Percentiles rank a stretch among this genome's conserved stretches.
Evolutionary conservation across 2,329 filamentous ascomycete species (phyloP).

Genomic region (Botrytis deweyae): DNA sequence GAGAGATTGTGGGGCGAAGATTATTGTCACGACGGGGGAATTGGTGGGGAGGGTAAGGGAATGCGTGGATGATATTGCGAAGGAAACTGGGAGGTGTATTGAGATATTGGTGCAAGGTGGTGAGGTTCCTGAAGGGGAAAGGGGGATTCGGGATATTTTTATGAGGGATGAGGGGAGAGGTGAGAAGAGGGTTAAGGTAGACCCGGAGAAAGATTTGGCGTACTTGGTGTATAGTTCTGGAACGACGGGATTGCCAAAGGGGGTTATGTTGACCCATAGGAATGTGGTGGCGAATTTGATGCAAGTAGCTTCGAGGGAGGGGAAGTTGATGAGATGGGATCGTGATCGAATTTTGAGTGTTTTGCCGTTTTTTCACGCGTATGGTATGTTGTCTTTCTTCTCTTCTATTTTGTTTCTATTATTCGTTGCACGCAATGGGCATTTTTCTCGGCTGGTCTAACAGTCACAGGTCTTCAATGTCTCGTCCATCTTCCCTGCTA

Average conservation of each 20-base stretch:
- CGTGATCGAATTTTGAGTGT: slow-evolving; percentile 8
- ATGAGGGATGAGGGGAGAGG: neutral
- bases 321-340: slow-evolving; percentile 49
- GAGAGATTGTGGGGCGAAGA: slow-evolving; percentile 38
- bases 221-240: slow-evolving; percentile 79
- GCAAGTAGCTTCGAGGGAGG: slow-evolving; percentile 31
- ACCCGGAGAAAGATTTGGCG: slow-evolving; percentile 25
- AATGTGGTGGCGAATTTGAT: slow-evolving; percentile 29
- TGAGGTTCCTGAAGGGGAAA: neutral
- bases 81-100: neutral
- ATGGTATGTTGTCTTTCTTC: neutral
- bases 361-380: slow-evolving; percentile 8
- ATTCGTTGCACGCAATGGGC: neutral
- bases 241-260: slow-evolving; percentile 82
- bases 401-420: neutral
- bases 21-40: slow-evolving; percentile 47
- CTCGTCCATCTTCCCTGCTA: slow-evolving; percentile 49
- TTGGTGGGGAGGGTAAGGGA: slow-evolving; percentile 38
- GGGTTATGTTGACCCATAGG: slow-evolving; percentile 58
- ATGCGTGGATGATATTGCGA: neutral
- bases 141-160: neutral
- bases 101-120: neutral
- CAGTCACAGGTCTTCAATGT: slow-evolving; percentile 45
- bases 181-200: neutral
- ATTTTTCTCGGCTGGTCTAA: neutral